Evolutionary conservation across 116 monocot species (phyloP), one percentile per base, ranked within the genome.

Genomic region (Posidonia oceanica): DNA sequence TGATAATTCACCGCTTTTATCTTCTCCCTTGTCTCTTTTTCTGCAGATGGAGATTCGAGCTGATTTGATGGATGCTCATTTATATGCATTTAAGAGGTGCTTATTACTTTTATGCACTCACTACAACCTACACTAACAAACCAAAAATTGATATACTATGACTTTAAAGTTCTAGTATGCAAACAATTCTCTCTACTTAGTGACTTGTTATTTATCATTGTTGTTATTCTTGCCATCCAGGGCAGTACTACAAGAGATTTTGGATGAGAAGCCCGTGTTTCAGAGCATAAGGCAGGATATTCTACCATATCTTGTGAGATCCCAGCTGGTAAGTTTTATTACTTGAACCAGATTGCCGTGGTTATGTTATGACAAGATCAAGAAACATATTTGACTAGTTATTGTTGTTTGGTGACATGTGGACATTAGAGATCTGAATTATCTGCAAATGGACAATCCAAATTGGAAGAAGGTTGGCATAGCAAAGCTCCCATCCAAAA

Each of bases 31-130:
- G 61, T 15, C 2, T 23, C 29, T 61, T 60, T 5, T 59, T 21
- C 0, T 79, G n/a, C 82, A 98, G 98, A 90, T 99, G 85, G 98
- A 99, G 79, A 83, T 93, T 73, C 85, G 93, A 68, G 79, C 86
- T 75, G 98, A 99, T 82, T 80, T 98, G 39, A 93, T 98, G 98
- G 98, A 98, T 88, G 98, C 98, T 56, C 98, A 98, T 86, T 79
- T 99, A 79, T 99, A 99, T 80, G 90, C 88, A 40, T 90, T 99
- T 73, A 93, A 93, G 70, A 93, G 98, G 98, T 98, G 64, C 21
- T 73, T 42, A 18, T 66, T 66, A 15, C 41, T 66, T 60, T 42
- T 41, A 16, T 68, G 29, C 23, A 16, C 4, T 22, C 15, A 29
- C 29, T 1, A 29, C 29, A 29, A 29, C 29, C 29, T 29, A 29